These are phyloP conservation scores for Puccinia triticina DNA, from an alignment of 1,284 basidiomycete species.

Conservation along the genomic window DNA sequence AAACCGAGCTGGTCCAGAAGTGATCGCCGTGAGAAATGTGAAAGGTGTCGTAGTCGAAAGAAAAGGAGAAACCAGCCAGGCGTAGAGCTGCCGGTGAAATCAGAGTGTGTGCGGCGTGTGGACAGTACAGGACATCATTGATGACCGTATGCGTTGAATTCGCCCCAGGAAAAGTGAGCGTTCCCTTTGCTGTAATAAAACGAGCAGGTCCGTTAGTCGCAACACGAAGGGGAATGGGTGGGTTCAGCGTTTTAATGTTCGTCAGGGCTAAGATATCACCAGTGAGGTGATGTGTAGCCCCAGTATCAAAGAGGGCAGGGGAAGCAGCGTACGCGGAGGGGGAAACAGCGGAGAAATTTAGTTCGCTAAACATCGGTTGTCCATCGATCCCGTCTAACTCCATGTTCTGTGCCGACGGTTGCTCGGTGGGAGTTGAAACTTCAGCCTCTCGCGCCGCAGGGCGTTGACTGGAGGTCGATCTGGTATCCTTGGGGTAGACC, in stretches of 20 bases:
- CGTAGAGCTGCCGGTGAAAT: conserved; percentile 14
- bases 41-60: background rate
- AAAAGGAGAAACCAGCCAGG: background rate
- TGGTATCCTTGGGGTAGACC: too few relatives aligned
- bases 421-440: background rate
- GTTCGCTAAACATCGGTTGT: too few relatives aligned
- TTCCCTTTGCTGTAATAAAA: background rate
- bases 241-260: background rate
- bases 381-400: too few relatives aligned
- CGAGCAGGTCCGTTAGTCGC: background rate
- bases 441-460: background rate
- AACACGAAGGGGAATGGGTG: background rate
- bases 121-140: background rate
- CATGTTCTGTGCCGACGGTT: background rate
- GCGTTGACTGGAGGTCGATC: background rate
- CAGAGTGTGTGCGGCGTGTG: background rate
- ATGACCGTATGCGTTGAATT: background rate
- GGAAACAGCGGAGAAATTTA: background rate
- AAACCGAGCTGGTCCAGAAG: background rate
- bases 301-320: conserved; percentile 9
- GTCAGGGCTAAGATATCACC: background rate
- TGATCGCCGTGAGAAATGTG: background rate
- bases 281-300: conserved; percentile 25
- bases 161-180: conserved; percentile 7
- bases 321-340: background rate